phyloP scores from a whole-genome alignment of 306 rosid species.

The Lathyrus oleraceus region DNA sequence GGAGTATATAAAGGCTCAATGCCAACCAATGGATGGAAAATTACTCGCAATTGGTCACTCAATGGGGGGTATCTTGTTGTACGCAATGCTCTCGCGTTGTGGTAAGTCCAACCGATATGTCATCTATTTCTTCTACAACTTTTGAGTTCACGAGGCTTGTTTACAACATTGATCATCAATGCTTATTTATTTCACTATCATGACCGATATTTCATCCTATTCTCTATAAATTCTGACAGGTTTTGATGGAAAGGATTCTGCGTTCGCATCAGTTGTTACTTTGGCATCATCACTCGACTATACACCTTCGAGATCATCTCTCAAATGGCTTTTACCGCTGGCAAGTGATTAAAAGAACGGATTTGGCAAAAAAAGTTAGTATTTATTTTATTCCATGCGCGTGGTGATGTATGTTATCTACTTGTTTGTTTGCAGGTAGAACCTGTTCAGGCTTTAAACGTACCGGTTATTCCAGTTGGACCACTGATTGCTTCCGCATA shows the following conservation, averaged over 20 bases:
- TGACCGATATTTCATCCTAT: constrained; percentile 19
- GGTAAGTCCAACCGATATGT: constrained; percentile 54
- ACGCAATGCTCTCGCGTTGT: constrained; percentile 69
- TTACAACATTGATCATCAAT: constrained; percentile 1
- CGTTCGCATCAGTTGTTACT: constrained; percentile 69
- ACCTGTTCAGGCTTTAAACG: constrained; percentile 66
- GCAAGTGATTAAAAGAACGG: constrained; percentile 46
- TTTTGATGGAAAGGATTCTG: constrained; percentile 57
- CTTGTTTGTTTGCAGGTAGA: constrained; percentile 51
- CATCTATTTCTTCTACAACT: constrained; percentile 13
- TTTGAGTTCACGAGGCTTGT: not conserved
- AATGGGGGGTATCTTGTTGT: constrained; percentile 94
- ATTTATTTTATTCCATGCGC: too few relatives aligned
- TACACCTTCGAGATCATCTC: constrained; percentile 74
- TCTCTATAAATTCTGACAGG: constrained; percentile 46
- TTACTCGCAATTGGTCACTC: constrained; percentile 89
- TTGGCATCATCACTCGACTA: constrained; percentile 88
- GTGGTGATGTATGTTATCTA: too few relatives aligned
- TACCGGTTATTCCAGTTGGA: constrained; percentile 79
- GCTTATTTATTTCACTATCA: constrained; percentile 15
- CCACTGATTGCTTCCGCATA: constrained; percentile 54
- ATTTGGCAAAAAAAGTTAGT: too few relatives aligned
- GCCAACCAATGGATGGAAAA: constrained; percentile 79
- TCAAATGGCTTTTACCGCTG: constrained; percentile 82
- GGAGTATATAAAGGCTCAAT: constrained; percentile 71